Evolutionary conservation across 257 asterid genomes (phyloP), one percentile per base, ranked within the genome.

Genomic region (Solanum dulcamara): DNA sequence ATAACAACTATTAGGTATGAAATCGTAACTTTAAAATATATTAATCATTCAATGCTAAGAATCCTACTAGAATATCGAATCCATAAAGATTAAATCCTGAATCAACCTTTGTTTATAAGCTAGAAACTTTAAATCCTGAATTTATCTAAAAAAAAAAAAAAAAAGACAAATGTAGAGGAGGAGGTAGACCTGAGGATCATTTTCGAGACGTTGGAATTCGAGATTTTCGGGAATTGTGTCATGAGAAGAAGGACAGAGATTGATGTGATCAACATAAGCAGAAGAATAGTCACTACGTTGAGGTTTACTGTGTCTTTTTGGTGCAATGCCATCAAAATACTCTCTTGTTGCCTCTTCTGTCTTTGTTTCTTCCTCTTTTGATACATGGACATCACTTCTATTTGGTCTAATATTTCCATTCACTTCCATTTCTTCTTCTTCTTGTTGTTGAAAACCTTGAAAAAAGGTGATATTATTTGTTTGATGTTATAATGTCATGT

Each of bases 271-370:
- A 20, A 86, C 57, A 40, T 94, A 95, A 14, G 89, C 87, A 20
- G 95, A 67, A 68, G 98, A 88, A 81, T 93, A 87, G 3, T 96
- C 99, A 85, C 99, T 96, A 33, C 99, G 95, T 84, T 92, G 98
- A 62, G 99, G 99, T 88, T 96, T 96, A 14, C 94, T 88, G 90
- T 95, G 99, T 51, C 99, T 96, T 84, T 91, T 92, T 10, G 98
- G 98, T 82, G 98, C 95, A 46, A 88, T 81, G 9, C 83, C 93
- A 50, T 95, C 98, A 79, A 93, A 95, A 90, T 93, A 87, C 18
- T 90, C 90, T 9, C 92, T 93, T n/a, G 97, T 88, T 33, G 89
- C 89, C 6, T 90, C 94, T 87, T 93, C 99, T 26, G 88, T 83
- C 91, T 90, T 85, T 42, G 91, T 93, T 84, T 93, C 97, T 87